Evolutionary conservation across 257 asterid species (phyloP).

Genomic region (Lantana camara): DNA sequence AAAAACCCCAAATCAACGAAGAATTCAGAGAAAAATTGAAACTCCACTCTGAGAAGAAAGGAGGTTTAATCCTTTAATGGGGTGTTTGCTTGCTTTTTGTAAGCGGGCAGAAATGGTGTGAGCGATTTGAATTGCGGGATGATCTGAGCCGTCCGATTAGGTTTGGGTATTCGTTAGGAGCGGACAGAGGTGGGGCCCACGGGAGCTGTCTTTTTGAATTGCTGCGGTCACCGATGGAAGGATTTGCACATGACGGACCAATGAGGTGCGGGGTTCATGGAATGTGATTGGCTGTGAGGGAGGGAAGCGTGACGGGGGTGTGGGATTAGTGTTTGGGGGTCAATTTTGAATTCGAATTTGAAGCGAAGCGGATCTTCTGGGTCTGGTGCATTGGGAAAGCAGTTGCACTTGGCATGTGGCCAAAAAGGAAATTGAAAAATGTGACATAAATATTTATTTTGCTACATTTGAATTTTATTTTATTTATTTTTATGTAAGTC

Average conservation of each 20-base stretch:
- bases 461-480: neutral
- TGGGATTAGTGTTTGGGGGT: slow-evolving; percentile 26
- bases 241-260: slow-evolving; percentile 21
- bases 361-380: slow-evolving; percentile 19
- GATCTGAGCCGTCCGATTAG: slow-evolving; percentile 56
- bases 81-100: slow-evolving; percentile 43
- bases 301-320: slow-evolving; percentile 15
- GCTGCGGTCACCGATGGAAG: neutral
- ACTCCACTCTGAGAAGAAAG: neutral
- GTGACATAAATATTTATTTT: slow-evolving; percentile 18
- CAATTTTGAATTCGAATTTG: slow-evolving; percentile 62
- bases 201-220: slow-evolving; percentile 37
- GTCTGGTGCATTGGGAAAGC: slow-evolving; percentile 40
- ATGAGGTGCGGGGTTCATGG: neutral
- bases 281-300: slow-evolving; percentile 25
- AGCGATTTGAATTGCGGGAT: slow-evolving; percentile 45
- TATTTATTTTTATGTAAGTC: neutral
- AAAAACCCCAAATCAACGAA: slow-evolving; percentile 12
- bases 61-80: slow-evolving; percentile 33
- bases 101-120: slow-evolving; percentile 50
- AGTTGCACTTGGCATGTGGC: slow-evolving; percentile 31
- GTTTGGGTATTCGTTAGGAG: slow-evolving; percentile 63
- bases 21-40: neutral
- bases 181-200: slow-evolving; percentile 59
- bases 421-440: slow-evolving; percentile 15